Percentiles rank a stretch among this genome's conserved stretches.
Evolutionary conservation across 2,329 filamentous ascomycete species (phyloP).

Genomic region (Pseudogymnoascus pannorum): DNA sequence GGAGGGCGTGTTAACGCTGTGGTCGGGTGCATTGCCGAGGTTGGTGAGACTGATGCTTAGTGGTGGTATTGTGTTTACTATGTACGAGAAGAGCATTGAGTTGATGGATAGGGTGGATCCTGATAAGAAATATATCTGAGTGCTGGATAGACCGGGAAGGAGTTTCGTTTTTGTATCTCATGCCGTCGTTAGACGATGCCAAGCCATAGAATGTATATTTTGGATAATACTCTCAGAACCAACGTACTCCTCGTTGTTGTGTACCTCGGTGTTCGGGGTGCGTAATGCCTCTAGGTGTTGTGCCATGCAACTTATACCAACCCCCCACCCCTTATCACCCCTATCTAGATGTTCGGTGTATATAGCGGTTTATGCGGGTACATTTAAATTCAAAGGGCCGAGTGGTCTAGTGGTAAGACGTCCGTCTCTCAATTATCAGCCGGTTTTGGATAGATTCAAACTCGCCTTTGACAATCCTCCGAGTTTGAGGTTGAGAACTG

Average conservation of each 20-base stretch:
- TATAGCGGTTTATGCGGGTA: background rate
- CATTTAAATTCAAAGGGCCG: background rate
- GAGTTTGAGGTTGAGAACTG: slow-evolving; percentile 3
- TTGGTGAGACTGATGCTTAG: slow-evolving; percentile 80
- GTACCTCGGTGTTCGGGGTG: background rate
- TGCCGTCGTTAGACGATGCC: background rate
- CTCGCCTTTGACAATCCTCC: background rate
- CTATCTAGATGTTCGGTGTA: background rate
- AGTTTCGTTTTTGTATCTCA: slow-evolving; percentile 13
- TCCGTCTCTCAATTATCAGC: background rate
- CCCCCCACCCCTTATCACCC: background rate
- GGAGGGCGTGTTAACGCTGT: slow-evolving; percentile 84
- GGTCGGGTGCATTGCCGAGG: slow-evolving; percentile 85
- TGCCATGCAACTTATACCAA: background rate
- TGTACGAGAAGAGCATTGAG: slow-evolving; percentile 97
- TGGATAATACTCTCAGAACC: background rate
- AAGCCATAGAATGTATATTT: background rate
- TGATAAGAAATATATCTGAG: slow-evolving; percentile 69
- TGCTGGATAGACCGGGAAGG: slow-evolving; percentile 13
- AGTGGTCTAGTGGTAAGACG: background rate
- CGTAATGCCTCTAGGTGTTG: background rate
- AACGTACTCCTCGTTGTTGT: background rate
- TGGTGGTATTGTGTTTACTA: slow-evolving; percentile 95
- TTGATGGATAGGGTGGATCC: slow-evolving; percentile 74
- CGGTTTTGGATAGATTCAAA: background rate